Percentiles rank a stretch among this genome's conserved stretches.
These are phyloP conservation scores for Stylonectria norvegica DNA, from an alignment of 2,329 filamentous ascomycete genomes.

Conservation along the genomic window DNA sequence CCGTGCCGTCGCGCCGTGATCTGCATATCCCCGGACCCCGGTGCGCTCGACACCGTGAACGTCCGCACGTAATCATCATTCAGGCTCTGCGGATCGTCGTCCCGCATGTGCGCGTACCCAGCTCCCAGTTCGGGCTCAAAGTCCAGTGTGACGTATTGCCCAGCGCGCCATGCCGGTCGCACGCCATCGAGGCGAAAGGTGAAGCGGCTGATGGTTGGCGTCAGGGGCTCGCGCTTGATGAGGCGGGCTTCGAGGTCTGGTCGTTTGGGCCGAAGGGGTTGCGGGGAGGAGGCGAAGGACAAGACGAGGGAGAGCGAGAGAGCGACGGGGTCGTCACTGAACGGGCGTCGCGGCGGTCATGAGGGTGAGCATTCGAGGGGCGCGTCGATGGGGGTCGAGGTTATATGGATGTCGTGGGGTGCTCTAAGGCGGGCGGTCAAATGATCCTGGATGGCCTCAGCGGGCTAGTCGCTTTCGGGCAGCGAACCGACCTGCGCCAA, in stretches of 20 bases:
- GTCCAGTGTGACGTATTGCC: conserved; percentile 75
- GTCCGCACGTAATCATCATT: conserved; percentile 85
- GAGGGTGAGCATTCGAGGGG: conserved; percentile 20
- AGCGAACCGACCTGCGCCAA: background rate
- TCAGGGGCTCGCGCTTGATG: conserved; percentile 55
- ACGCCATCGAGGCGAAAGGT: conserved; percentile 37
- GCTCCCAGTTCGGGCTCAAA: conserved; percentile 65
- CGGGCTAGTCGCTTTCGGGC: conserved; percentile 1
- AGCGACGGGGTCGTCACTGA: conserved; percentile 27
- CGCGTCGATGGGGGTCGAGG: conserved; percentile 17
- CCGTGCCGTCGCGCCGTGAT: conserved; percentile 71
- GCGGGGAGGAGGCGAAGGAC: conserved; percentile 4
- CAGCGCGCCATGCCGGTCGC: conserved; percentile 54
- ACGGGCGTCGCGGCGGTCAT: conserved; percentile 25
- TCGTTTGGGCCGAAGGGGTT: background rate
- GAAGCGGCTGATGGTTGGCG: conserved; percentile 66
- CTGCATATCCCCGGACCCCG: conserved; percentile 54
- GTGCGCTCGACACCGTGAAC: conserved; percentile 71
- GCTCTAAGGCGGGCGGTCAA: conserved; percentile 3
- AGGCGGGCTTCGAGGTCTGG: conserved; percentile 49
- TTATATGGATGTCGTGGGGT: conserved; percentile 10
- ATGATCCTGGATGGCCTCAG: background rate
- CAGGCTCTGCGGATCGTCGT: conserved; percentile 72
- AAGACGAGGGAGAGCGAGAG: conserved; percentile 12
- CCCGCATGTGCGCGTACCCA: conserved; percentile 80